Conservation (phyloP, 2,329 filamentous ascomycete species). For the Fusarium caatingaense region DNA sequence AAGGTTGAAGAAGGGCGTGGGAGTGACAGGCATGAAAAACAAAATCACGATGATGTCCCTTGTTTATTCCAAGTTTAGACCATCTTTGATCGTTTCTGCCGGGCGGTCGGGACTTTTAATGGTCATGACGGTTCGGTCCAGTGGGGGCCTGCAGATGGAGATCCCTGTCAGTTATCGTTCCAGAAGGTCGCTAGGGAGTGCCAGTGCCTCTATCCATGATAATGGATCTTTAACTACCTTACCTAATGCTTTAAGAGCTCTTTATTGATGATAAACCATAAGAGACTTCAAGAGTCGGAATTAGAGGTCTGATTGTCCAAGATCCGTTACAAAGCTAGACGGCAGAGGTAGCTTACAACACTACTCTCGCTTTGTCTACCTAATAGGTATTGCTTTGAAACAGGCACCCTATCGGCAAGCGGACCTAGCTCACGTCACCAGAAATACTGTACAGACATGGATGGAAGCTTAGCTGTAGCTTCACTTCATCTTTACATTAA, state of each 20-base stretch:
- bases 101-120: conserved; percentile 48
- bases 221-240: background rate
- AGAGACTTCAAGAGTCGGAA: too few species aligned
- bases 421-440: conserved; percentile 28
- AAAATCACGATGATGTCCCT: conserved; percentile 13
- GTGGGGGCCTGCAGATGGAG: conserved; percentile 8
- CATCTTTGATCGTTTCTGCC: conserved; percentile 50
- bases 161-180: conserved; percentile 31
- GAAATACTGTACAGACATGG: background rate
- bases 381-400: background rate
- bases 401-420: background rate
- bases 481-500: conserved; percentile 8
- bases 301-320: background rate
- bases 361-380: background rate
- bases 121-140: conserved; percentile 10
- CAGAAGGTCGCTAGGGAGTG: conserved; percentile 14
- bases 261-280: background rate
- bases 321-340: background rate
- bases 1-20: background rate
- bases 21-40: conserved; percentile 31
- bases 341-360: background rate
- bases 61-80: conserved; percentile 34
- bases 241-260: background rate
- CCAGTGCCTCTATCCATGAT: background rate
- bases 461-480: background rate